Evolutionary conservation across 257 asterid species (phyloP).

Genomic region (Nicotiana knightiana): DNA sequence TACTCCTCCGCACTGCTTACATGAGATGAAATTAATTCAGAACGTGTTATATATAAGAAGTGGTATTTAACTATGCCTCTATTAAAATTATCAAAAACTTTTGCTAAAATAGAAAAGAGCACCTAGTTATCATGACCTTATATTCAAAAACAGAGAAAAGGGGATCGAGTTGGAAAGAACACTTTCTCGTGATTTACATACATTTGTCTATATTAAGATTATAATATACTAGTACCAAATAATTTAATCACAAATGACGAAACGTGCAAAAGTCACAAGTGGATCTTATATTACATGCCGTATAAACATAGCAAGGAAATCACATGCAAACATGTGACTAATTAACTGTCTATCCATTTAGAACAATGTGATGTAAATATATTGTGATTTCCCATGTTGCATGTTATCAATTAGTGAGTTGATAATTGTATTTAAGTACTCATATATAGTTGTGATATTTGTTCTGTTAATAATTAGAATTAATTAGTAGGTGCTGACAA

Average conservation of each 20-base stretch:
- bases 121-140: neutral
- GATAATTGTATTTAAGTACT: neutral
- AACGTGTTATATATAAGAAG: too few relatives aligned
- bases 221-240: neutral
- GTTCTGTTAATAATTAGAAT: neutral
- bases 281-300: constrained; percentile 35
- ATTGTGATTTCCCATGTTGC: neutral
- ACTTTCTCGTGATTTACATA: neutral
- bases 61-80: neutral
- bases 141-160: too few relatives aligned
- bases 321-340: constrained; percentile 52
- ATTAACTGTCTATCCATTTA: constrained; percentile 11
- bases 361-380: neutral
- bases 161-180: neutral
- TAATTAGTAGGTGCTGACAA: neutral
- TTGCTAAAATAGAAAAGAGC: neutral
- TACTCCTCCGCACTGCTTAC: too few relatives aligned
- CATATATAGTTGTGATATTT: neutral
- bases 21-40: too few relatives aligned
- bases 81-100: neutral
- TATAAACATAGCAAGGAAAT: constrained; percentile 8
- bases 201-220: constrained; percentile 4
- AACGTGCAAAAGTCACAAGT: constrained; percentile 40
- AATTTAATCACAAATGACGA: neutral
- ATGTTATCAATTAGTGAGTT: neutral